Percentiles rank a stretch among this genome's conserved stretches.
These are phyloP conservation scores for Pseudogymnoascus pannorum DNA, from an alignment of 2,329 filamentous ascomycete genomes.

Conservation along the genomic window DNA sequence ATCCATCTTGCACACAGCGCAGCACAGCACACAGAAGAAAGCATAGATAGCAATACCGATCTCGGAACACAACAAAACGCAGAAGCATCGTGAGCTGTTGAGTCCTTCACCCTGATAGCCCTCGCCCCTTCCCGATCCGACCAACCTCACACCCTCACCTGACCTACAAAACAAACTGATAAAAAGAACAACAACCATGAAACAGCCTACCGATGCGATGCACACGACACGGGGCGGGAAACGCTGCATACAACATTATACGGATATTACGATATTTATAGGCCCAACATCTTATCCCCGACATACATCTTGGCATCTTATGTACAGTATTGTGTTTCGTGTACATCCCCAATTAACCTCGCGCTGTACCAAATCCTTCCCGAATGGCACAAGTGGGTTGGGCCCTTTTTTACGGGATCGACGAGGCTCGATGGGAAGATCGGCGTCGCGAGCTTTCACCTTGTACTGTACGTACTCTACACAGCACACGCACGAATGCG, in stretches of 20 bases:
- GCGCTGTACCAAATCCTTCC: not conserved
- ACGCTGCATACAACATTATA: not conserved
- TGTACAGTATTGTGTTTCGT: too few species aligned
- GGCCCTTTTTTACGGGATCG: not conserved
- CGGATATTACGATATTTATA: not conserved
- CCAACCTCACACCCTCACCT: not conserved
- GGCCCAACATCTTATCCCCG: not conserved
- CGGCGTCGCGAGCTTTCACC: not conserved
- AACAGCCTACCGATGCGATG: not conserved
- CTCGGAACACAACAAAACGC: not conserved
- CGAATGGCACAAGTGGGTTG: not conserved
- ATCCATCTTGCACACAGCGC: not conserved
- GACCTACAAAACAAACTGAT: not conserved
- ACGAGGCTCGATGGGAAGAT: not conserved
- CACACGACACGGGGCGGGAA: not conserved
- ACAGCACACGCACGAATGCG: too few species aligned
- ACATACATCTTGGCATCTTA: not conserved
- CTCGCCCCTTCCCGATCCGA: not conserved
- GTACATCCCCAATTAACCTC: not conserved
- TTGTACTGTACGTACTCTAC: not conserved
- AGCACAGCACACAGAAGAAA: not conserved
- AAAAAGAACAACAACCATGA: not conserved
- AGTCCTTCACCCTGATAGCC: not conserved
- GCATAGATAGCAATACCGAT: not conserved
- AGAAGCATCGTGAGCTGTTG: not conserved